Conservation (phyloP, 2,329 filamentous ascomycete species). For the Penicillium brevicompactum region DNA sequence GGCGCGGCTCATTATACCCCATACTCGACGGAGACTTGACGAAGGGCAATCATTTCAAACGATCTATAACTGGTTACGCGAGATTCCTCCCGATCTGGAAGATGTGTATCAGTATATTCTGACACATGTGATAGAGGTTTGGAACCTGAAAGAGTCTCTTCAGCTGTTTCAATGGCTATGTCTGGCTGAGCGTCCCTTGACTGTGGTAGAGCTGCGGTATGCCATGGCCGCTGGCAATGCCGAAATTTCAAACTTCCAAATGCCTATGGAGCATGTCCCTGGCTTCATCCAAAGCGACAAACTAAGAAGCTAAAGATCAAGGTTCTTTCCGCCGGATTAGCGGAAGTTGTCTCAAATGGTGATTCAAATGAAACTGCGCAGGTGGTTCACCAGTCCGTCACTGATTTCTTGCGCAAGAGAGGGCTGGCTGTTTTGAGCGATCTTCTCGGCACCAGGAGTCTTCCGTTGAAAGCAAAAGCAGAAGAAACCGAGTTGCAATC, state of each 20-base stretch:
- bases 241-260: no score
- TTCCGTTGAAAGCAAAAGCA: neutral
- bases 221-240: slow-evolving; percentile 4
- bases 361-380: neutral
- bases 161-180: slow-evolving; percentile 13
- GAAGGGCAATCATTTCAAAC: slow-evolving; percentile 10
- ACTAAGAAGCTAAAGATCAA: slow-evolving; percentile 2
- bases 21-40: neutral
- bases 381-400: slow-evolving; percentile 8
- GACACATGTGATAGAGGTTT: neutral
- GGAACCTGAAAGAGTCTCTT: neutral
- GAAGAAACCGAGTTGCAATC: neutral
- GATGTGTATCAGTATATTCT: slow-evolving; percentile 13
- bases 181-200: slow-evolving; percentile 11
- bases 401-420: slow-evolving; percentile 6
- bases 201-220: slow-evolving; percentile 11
- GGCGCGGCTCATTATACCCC: slow-evolving; percentile 8
- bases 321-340: slow-evolving; percentile 8
- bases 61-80: slow-evolving; percentile 2
- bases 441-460: neutral
- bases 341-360: neutral
- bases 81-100: slow-evolving; percentile 9
- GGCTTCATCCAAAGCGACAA: slow-evolving; percentile 4
- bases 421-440: neutral
- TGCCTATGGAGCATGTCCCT: neutral